Evolutionary conservation across 225 moss, liverwort and hornwort genomes (phyloP).

Genomic region (Bryoerythrophyllum caledonicum): DNA sequence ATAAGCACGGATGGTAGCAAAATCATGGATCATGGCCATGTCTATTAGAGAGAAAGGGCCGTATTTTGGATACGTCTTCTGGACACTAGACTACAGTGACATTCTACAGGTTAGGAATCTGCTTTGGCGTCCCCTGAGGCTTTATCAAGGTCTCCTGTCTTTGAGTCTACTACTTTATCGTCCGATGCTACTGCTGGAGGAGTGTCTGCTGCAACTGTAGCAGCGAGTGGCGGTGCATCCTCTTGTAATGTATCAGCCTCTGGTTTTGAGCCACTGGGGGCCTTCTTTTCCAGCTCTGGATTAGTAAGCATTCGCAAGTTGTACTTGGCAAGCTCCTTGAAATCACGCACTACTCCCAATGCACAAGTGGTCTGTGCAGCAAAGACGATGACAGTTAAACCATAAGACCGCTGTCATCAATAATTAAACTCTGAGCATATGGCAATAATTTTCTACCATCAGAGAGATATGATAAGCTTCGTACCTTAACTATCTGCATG

Average conservation of each 20-base stretch:
- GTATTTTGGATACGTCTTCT: not conserved
- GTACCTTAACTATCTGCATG: constrained; percentile 94
- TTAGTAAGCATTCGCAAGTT: constrained; percentile 87
- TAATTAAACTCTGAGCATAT: not conserved
- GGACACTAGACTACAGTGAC: not conserved
- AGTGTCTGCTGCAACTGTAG: not conserved
- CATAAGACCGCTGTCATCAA: not conserved
- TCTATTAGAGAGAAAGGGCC: constrained; percentile 8
- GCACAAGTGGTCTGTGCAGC: constrained; percentile 84
- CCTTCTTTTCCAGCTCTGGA: constrained; percentile 45
- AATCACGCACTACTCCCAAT: constrained; percentile 87
- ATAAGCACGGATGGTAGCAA: not conserved
- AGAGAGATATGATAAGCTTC: not conserved
- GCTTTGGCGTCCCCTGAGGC: constrained; percentile 14
- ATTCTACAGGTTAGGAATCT: not conserved
- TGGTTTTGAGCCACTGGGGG: constrained; percentile 27
- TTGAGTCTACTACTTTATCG: not conserved
- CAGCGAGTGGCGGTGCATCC: not conserved
- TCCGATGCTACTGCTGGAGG: constrained; percentile 6
- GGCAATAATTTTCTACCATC: not conserved
- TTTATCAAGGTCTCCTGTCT: constrained; percentile 12
- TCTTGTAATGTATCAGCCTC: constrained; percentile 19
- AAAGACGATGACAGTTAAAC: constrained; percentile 2
- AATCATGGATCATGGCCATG: not conserved
- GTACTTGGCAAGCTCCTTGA: constrained; percentile 93